phyloP scores from a whole-genome alignment of 768 basidiomycete genomes.

The Suillus paluster region DNA sequence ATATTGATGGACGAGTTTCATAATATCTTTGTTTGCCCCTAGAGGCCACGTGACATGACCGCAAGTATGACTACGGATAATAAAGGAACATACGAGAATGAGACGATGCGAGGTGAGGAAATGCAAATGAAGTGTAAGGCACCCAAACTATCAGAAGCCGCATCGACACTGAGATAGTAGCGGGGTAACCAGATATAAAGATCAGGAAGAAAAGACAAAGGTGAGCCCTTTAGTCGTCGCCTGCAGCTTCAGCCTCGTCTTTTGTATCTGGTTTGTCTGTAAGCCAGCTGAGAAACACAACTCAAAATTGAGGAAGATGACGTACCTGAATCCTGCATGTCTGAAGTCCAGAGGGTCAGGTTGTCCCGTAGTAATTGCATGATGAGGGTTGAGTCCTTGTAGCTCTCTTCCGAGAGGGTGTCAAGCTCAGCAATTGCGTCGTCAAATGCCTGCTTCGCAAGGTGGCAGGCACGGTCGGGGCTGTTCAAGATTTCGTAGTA shows the following conservation, averaged over 20 bases:
- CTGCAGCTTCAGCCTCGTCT: constrained; percentile 68
- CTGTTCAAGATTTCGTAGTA: constrained; percentile 99
- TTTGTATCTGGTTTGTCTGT: constrained; percentile 76
- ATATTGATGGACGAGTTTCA: constrained; percentile 19
- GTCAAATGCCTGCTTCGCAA: constrained; percentile 99
- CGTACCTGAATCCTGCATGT: constrained; percentile 92
- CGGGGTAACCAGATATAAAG: constrained; percentile 16
- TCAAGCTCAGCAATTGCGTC: constrained; percentile 99
- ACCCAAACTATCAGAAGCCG: constrained; percentile 19
- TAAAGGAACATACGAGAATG: constrained; percentile 34
- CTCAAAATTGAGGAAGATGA: constrained; percentile 14
- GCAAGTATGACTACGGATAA: constrained; percentile 41
- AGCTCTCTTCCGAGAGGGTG: constrained; percentile 97
- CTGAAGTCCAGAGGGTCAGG: constrained; percentile 97
- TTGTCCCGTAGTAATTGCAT: constrained; percentile 98
- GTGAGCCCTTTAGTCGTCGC: constrained; percentile 60
- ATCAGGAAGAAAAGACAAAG: constrained; percentile 24
- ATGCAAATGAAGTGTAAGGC: constrained; percentile 36
- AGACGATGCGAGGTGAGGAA: constrained; percentile 37
- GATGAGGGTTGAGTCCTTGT: constrained; percentile 98
- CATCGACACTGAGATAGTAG: constrained; percentile 16
- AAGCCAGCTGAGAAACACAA: constrained; percentile 20
- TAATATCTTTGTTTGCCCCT: constrained; percentile 39
- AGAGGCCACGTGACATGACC: constrained; percentile 28
- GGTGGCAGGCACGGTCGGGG: constrained; percentile 97